A percentile compares a stretch with the other conserved stretches of the same genome.
Conservation (phyloP, 2,329 filamentous ascomycete genomes). For the Cyphellophora europaea region DNA sequence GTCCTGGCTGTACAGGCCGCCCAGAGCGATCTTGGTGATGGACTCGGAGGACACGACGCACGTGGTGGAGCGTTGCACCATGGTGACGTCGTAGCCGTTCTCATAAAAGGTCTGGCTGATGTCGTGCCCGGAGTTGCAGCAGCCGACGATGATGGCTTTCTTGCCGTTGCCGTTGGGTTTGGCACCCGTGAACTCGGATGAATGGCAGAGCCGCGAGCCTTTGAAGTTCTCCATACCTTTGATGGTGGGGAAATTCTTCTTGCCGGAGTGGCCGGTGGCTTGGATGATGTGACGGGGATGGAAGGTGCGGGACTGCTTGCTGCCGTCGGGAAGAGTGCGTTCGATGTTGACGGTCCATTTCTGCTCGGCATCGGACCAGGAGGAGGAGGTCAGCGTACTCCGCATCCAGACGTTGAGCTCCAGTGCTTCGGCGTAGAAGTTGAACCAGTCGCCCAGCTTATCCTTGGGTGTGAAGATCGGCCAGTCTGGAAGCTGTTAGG, state of each 20-base stretch:
- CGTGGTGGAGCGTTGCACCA: constrained; percentile 60
- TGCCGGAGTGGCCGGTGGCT: constrained; percentile 59
- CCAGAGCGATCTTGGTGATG: constrained; percentile 44
- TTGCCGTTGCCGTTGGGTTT: constrained; percentile 39
- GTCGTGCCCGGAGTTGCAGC: constrained; percentile 60
- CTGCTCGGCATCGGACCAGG: constrained; percentile 41
- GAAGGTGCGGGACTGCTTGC: constrained; percentile 42
- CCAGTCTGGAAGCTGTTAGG: constrained; percentile 37
- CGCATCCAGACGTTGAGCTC: constrained; percentile 60
- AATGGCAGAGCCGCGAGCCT: constrained; percentile 52
- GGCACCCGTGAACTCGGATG: constrained; percentile 50
- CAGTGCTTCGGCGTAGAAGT: constrained; percentile 53
- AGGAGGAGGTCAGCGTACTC: constrained; percentile 38
- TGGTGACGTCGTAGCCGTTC: constrained; percentile 57
- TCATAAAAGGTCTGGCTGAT: constrained; percentile 52
- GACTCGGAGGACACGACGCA: constrained; percentile 51
- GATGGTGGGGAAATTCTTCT: constrained; percentile 45
- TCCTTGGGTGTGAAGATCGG: constrained; percentile 64
- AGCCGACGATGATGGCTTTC: constrained; percentile 57
- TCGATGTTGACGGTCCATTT: constrained; percentile 48
- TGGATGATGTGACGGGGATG: constrained; percentile 57
- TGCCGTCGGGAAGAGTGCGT: constrained; percentile 29
- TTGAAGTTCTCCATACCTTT: constrained; percentile 45
- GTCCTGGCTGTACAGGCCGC: constrained; percentile 38
- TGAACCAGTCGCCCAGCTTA: constrained; percentile 61